Evolutionary conservation across 2,329 filamentous ascomycete species (phyloP).

Genomic region (Beauveria rudraprayagi): DNA sequence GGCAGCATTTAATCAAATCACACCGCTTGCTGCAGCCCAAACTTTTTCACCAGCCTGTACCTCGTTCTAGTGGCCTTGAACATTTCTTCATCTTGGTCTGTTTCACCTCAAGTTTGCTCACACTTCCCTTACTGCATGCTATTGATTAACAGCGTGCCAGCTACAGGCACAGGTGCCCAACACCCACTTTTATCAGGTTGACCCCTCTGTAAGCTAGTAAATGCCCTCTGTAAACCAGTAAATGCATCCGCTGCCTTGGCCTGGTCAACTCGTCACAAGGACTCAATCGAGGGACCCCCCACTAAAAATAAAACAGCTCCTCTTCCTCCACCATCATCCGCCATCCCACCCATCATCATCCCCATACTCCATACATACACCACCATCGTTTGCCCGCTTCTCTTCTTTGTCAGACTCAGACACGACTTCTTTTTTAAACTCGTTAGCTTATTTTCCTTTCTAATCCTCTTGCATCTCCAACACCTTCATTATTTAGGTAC

Average conservation of each 20-base stretch:
- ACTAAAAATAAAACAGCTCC: not conserved
- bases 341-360: not conserved
- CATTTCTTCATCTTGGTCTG: too few species aligned
- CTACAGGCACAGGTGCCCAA: not conserved
- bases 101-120: not conserved
- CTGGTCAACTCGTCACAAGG: too few species aligned
- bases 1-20: too few species aligned
- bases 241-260: too few species aligned
- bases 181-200: too few species aligned
- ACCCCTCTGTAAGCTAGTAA: too few species aligned
- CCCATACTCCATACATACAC: not conserved
- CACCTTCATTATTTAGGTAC: conserved; percentile 1
- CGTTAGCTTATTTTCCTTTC: not conserved
- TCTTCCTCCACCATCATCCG: not conserved
- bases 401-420: not conserved
- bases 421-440: not conserved
- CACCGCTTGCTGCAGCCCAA: too few species aligned
- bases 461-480: not conserved
- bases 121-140: not conserved
- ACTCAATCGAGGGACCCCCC: not conserved
- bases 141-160: too few species aligned
- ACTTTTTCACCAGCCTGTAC: too few species aligned
- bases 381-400: not conserved
- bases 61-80: too few species aligned
- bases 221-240: too few species aligned